Base-by-base conservation (phyloP, 805 yeast genomes). In the Kodamaea jinghongensis region DNA sequence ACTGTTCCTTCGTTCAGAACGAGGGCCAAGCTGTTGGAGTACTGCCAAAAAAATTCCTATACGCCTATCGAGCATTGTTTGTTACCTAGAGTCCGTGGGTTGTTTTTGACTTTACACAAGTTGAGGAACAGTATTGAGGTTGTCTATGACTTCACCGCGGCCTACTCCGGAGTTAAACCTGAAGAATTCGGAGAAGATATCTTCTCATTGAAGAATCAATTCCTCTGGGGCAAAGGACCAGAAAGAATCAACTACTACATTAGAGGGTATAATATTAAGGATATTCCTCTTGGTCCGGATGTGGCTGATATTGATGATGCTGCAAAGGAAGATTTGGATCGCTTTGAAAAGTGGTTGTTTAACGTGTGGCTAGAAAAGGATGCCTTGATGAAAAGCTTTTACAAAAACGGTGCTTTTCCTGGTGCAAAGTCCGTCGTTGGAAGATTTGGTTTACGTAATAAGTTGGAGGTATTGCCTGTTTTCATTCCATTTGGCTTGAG, bases 91-190 rank as follows among this genome's bases (percentile, higher is more conserved):
- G 71, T 76, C 0, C 79, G 91, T 25, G 99, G 99, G 0, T 67
- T 93, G 20, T 78, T 84, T 51, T 76, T 79, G 42, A 71, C 82
- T 6, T 69, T 90, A 42, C 65, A 74, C 36, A 73, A 76, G 41
- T 70, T 91, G 44, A 60, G 71, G 14, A 58, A 67, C 7, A 65
- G 82, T 4, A 71, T 78, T 10, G 73, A 75, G 26, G 73, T 70
- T 4, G 74, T 93, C 0, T 86, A 88, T 54, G 97, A 93, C 61
- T 62, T 86, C 26, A 87, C 99, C 0, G 72, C 87, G 30, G 96
- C 83, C 1, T 93, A 89, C 60, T 71, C 82, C 4, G 96, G 89
- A 9, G 79, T 86, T 34, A 62, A 57, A 28, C 61, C 76, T 1
- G 69, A 70, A 4, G 81, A 79, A 44, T 83, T 74, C 54, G 96